phyloP scores from a whole-genome alignment of 225 moss, liverwort and hornwort species.

The Anthoceros angustus region DNA sequence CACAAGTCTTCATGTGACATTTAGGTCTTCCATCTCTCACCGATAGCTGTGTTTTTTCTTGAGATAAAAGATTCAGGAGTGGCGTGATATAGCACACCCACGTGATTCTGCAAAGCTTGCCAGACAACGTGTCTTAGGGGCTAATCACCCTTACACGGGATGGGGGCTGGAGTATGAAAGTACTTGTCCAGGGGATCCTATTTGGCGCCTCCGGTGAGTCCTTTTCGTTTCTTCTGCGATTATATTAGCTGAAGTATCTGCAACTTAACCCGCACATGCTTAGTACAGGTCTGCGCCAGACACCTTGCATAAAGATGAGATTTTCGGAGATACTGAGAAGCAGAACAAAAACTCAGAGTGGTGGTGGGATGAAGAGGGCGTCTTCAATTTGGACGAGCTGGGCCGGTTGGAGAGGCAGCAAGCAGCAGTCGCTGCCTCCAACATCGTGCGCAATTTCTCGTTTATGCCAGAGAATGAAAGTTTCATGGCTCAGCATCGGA shows the following conservation, averaged over 20 bases:
- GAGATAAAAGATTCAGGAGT: constrained; percentile 46
- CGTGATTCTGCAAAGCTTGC: constrained; percentile 61
- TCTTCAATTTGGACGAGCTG: constrained; percentile 88
- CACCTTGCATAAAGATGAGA: constrained; percentile 26
- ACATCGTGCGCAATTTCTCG: constrained; percentile 72
- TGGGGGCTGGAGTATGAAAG: constrained; percentile 74
- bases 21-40: no score
- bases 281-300: constrained; percentile 34
- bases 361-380: constrained; percentile 98
- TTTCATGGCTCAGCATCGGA: constrained; percentile 64
- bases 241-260: background rate
- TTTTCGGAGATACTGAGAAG: constrained; percentile 14
- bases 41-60: background rate
- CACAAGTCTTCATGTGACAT: no score
- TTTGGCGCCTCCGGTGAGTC: constrained; percentile 43
- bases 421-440: constrained; percentile 84
- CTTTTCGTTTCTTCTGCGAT: background rate
- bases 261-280: background rate
- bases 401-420: constrained; percentile 78
- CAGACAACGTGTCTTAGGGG: constrained; percentile 50
- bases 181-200: constrained; percentile 40
- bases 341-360: constrained; percentile 40
- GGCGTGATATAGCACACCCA: constrained; percentile 77
- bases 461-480: constrained; percentile 89
- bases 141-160: constrained; percentile 58